Evolutionary conservation across 495 filamentous ascomycete species (phyloP), one percentile per base, ranked within the genome.

Genomic region (Xylaria nigripes): DNA sequence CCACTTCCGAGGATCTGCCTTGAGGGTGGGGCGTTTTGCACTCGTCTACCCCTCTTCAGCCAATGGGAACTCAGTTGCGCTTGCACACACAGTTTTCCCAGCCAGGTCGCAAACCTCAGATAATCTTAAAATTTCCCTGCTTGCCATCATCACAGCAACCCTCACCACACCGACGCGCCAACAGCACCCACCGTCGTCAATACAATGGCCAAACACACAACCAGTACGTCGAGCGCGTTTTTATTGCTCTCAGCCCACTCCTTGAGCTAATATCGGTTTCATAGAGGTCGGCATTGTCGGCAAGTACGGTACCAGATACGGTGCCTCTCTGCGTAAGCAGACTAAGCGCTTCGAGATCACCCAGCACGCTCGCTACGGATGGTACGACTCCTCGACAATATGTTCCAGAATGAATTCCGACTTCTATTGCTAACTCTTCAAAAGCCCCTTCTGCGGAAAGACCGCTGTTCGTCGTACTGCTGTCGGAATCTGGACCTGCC

Each of bases 291-390:
- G 53, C 27, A 55, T 55, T 52, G 85, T 41, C 53, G 53, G 45
- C 36, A 49, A 55, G 38, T 55, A 55, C 52, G 52, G 45, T 27
- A 55, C 53, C 45, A 25, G 93, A 85, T 98, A 98, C 76, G 93
- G 93, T 86, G 93, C 93, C 72, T 98, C 93, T 68, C 88, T 98
- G 76, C 89, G 93, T 80, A 98, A 97, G 82, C 93, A 96, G 75
- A 89, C 97, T 71, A 98, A 98, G 88, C 96, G 96, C 85, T 95
- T 96, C 87, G 93, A 98, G 86, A 85, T 95, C 69, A 84, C 86
- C 51, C 92, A 97, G 75, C 92, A 96, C 82, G 89, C 90, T 74
- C 81, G 84, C 72, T 96, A 96, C 81, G 83, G 78, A 53, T 89
- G 86, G 53, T 81, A 92, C 86, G 59, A 89, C 87, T 81, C 34